A percentile compares a stretch with the other conserved stretches of the same genome.
phyloP scores from a whole-genome alignment of 805 yeast species.

The Wickerhamomyces silvicola region DNA sequence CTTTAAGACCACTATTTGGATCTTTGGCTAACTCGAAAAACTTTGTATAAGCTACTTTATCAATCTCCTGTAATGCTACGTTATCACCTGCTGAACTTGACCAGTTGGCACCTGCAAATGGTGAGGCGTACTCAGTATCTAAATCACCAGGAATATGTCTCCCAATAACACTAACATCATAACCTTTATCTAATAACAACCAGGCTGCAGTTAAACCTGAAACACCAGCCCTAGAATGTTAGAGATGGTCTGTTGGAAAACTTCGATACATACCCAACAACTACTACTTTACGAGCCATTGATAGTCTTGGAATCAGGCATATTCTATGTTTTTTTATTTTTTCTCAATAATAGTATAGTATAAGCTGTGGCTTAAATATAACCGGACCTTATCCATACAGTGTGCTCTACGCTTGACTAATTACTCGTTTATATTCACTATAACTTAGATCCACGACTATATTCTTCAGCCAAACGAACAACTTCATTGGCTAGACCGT shows the following conservation, averaged over 20 bases:
- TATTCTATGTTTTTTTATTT: too few species aligned
- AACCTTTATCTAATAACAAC: slow-evolving; percentile 32
- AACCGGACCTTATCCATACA: too few species aligned
- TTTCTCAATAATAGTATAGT: too few species aligned
- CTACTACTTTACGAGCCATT: slow-evolving; percentile 7
- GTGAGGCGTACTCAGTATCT: slow-evolving; percentile 50
- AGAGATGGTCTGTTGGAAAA: not conserved
- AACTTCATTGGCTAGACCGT: slow-evolving; percentile 51
- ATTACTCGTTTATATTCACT: too few species aligned
- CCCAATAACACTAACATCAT: slow-evolving; percentile 37
- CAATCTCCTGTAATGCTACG: slow-evolving; percentile 36
- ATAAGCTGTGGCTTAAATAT: too few species aligned
- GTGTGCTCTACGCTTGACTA: too few species aligned
- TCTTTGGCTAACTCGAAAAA: slow-evolving; percentile 41
- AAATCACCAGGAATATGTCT: slow-evolving; percentile 51
- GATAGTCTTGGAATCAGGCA: too few species aligned
- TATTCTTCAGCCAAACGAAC: slow-evolving; percentile 28
- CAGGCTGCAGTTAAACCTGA: slow-evolving; percentile 48
- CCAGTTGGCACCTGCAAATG: slow-evolving; percentile 74
- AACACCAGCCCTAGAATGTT: slow-evolving; percentile 42
- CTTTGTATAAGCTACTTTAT: slow-evolving; percentile 41
- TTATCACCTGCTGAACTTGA: slow-evolving; percentile 48
- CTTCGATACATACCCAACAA: slow-evolving; percentile 13
- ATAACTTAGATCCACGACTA: slow-evolving; percentile 19
- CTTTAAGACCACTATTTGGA: slow-evolving; percentile 44